These are phyloP conservation scores for Fusarium annulatum DNA, from an alignment of 2,329 filamentous ascomycete genomes.

Conservation along the genomic window DNA sequence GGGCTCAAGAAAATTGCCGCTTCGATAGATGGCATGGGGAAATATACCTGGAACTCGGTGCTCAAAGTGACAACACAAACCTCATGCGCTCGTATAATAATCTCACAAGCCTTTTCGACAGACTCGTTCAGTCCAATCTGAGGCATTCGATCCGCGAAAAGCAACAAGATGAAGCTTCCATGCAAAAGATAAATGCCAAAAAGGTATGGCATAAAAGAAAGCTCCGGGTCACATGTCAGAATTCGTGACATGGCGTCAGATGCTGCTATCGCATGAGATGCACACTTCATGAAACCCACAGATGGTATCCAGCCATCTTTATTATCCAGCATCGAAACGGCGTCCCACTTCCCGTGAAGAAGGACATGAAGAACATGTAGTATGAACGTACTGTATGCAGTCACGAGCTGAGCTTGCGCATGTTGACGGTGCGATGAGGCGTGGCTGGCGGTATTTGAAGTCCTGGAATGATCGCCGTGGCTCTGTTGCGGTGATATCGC, in stretches of 20 bases:
- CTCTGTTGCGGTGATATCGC: neutral
- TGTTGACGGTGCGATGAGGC: neutral
- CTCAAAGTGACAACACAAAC: neutral
- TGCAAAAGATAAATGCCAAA: conserved; percentile 2
- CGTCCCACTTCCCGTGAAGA: neutral
- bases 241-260: conserved; percentile 2
- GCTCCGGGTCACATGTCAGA: neutral
- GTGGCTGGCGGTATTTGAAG: neutral
- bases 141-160: conserved; percentile 1
- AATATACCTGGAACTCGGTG: neutral
- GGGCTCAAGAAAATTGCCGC: no score
- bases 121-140: neutral
- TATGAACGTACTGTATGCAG: conserved; percentile 1
- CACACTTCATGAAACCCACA: neutral
- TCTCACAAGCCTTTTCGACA: neutral
- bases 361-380: neutral
- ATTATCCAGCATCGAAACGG: neutral
- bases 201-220: neutral
- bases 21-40: neutral
- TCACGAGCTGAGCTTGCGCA: neutral
- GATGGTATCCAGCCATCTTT: conserved; percentile 4
- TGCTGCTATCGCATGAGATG: neutral
- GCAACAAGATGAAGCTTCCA: neutral
- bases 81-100: neutral
- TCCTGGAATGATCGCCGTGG: neutral